Evolutionary conservation across 345 rosid genomes (phyloP).

Genomic region (Melaleuca alternifolia): DNA sequence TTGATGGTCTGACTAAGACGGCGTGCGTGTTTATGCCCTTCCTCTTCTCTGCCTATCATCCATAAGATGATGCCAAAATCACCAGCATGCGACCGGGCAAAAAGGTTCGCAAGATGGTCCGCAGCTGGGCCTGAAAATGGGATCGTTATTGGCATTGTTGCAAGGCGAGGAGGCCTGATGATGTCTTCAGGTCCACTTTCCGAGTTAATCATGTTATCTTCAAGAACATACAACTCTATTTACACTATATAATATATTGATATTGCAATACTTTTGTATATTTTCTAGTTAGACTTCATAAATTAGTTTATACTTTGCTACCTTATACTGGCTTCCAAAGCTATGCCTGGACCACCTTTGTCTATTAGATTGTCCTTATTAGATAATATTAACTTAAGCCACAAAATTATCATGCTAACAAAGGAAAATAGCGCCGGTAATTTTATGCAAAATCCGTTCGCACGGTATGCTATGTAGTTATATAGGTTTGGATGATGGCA

Average conservation of each 20-base stretch:
- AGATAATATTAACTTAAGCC: background rate
- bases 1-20: background rate
- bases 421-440: background rate
- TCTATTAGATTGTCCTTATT: background rate
- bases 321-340: background rate
- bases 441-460: no score
- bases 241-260: background rate
- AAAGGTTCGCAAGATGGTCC: background rate
- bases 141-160: background rate
- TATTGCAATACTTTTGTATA: background rate
- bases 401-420: background rate
- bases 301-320: background rate
- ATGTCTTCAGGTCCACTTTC: background rate
- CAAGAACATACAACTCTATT: background rate
- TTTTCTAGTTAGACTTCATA: background rate
- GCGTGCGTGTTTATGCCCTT: background rate
- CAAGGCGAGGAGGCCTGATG: background rate
- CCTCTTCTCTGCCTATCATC: background rate
- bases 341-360: background rate
- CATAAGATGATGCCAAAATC: background rate
- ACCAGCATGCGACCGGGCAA: background rate
- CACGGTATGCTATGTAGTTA: no score
- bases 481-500: no score
- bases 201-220: background rate
- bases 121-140: background rate